phyloP scores from a whole-genome alignment of 2,329 filamentous ascomycete genomes.

The Apiospora hydei region DNA sequence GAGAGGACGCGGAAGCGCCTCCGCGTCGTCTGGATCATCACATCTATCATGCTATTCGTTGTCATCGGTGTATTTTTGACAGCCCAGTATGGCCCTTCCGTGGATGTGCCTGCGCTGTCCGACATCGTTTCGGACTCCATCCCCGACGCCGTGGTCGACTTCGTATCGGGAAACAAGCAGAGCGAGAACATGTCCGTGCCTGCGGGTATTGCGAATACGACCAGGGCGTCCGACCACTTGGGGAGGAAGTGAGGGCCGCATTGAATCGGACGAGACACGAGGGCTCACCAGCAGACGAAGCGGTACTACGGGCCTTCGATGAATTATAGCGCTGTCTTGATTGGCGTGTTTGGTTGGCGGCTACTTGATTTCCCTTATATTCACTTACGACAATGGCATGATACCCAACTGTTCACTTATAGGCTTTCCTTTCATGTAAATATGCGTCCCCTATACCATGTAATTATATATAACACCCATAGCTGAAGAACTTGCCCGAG shows the following conservation, averaged over 20 bases:
- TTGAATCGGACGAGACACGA: conserved; percentile 35
- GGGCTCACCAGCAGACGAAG: conserved; percentile 32
- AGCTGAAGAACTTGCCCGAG: too few relatives aligned
- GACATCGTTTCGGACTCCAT: conserved; percentile 25
- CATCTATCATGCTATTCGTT: conserved; percentile 56
- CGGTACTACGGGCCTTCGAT: conserved; percentile 42
- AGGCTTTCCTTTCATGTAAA: background rate
- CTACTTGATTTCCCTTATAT: conserved; percentile 3
- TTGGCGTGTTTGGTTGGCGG: background rate
- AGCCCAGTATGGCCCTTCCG: conserved; percentile 41
- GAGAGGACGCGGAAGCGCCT: conserved; percentile 70
- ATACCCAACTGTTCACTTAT: conserved; percentile 17
- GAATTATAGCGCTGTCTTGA: conserved; percentile 38
- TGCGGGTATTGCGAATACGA: conserved; percentile 32
- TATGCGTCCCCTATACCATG: background rate
- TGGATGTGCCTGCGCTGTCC: conserved; percentile 21
- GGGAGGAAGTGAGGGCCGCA: conserved; percentile 39
- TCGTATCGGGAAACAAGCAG: conserved; percentile 26
- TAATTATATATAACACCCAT: background rate
- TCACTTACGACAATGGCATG: conserved; percentile 21
- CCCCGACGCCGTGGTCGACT: conserved; percentile 17
- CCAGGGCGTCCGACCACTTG: conserved; percentile 34
- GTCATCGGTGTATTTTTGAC: conserved; percentile 53
- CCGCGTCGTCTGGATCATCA: conserved; percentile 68
- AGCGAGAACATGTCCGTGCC: conserved; percentile 27